Evolutionary conservation across 2,329 filamentous ascomycete genomes (phyloP).

Genomic region (Phialemoniopsis sp.): DNA sequence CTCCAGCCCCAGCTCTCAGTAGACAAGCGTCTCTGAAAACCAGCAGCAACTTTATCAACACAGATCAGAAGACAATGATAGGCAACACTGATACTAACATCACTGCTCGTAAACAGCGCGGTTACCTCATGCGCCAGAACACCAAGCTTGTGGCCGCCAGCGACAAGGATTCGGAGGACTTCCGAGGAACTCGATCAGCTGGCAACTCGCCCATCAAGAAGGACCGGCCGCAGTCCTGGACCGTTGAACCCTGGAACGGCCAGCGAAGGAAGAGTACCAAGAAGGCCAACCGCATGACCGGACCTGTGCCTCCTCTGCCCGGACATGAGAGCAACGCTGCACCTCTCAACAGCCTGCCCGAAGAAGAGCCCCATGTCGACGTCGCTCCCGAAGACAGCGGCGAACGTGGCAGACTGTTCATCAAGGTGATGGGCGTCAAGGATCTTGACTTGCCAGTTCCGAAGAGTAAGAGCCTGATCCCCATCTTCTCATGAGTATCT

Average conservation of each 20-base stretch:
- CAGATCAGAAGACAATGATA: conserved; percentile 12
- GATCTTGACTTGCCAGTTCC: conserved; percentile 89
- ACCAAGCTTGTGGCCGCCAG: conserved; percentile 96
- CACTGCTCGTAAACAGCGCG: conserved; percentile 71
- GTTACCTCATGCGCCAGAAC: conserved; percentile 97
- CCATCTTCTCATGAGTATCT: conserved; percentile 6
- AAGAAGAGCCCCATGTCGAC: conserved; percentile 60
- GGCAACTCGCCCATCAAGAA: conserved; percentile 71
- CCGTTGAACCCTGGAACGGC: conserved; percentile 94
- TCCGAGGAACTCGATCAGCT: conserved; percentile 52
- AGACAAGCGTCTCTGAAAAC: conserved; percentile 3
- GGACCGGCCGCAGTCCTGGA: conserved; percentile 85
- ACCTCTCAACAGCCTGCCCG: conserved; percentile 60
- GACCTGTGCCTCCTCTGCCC: conserved; percentile 76
- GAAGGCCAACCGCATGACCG: conserved; percentile 52
- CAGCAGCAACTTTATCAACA: not conserved
- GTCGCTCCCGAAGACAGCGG: conserved; percentile 67
- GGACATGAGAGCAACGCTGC: conserved; percentile 80
- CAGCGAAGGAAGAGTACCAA: conserved; percentile 66
- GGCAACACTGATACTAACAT: conserved; percentile 56
- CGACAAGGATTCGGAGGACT: conserved; percentile 61
- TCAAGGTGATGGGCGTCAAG: conserved; percentile 98
- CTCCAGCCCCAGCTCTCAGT: conserved; percentile 17
- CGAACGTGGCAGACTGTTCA: conserved; percentile 87
- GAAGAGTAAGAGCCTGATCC: conserved; percentile 62